Evolutionary conservation across 805 yeast genomes (phyloP), one percentile per base, ranked within the genome.

Genomic region (Kodamaea leandrae): DNA sequence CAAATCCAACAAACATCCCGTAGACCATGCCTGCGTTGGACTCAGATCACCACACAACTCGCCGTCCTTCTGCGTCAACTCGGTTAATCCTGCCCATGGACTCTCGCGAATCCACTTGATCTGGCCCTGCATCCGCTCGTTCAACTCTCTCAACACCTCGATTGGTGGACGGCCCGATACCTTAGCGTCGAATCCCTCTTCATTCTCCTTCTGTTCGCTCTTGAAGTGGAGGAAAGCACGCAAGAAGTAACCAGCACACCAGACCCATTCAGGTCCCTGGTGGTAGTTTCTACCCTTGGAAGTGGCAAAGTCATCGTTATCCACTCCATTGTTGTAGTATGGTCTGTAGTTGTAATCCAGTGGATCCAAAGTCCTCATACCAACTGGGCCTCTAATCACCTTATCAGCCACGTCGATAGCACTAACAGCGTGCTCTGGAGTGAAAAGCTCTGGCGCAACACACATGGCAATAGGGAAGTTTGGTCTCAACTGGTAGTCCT

Each of bases 211-310:
- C 47, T 73, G 64, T 10, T 56, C 53, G 3, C 55, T 43, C 51
- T 81, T 79, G 56, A 83, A 78, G 34, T 66, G 60, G 27, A 77
- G 66, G 53, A 72, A 80, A 0, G 98, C 96, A 48, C 97, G 76
- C 50, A 93, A 64, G 57, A 88, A 91, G 61, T 80, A 89, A 2
- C 99, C 99, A 18, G 75, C 72, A 44, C 81, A 77, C 97, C 97
- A 91, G 24, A 86, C 85, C 99, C 99, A 91, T 59, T 93, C 99
- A 2, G 99, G 99, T 2, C 99, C 99, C 65, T 91, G 98, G 62
- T 91, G 99, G 60, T 91, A 91, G 64, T 93, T 93, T 54, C 98
- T 77, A 21, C 99, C 99, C 63, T 89, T 88, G 2, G 97, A 74
- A 0, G 97, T 89, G 1, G 95, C 88, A 72, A 89, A 93, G 61